These are phyloP conservation scores for Ormosia emarginata DNA, from an alignment of 306 rosid species.

Conservation along the genomic window DNA sequence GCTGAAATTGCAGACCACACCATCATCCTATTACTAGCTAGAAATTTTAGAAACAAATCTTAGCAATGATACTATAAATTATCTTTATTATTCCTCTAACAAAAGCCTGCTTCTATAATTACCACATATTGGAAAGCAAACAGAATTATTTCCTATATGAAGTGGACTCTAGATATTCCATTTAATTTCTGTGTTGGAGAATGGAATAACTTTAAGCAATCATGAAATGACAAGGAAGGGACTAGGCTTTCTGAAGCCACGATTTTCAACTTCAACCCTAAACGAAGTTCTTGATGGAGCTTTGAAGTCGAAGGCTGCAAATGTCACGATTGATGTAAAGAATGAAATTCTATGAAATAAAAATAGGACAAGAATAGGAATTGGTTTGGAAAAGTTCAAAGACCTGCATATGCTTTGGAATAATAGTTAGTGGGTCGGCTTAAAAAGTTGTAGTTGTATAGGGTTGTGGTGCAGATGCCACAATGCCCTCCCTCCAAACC, in stretches of 20 bases:
- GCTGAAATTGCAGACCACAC: background rate
- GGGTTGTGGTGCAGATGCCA: background rate
- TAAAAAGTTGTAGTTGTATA: background rate
- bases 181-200: background rate
- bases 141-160: background rate
- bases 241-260: background rate
- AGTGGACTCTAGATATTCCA: background rate
- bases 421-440: slow-evolving; percentile 10
- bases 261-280: background rate
- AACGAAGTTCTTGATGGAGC: background rate
- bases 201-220: background rate
- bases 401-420: background rate
- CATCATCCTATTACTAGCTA: background rate
- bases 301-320: too few relatives aligned
- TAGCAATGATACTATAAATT: background rate
- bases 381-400: background rate
- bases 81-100: background rate
- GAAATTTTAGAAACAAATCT: background rate
- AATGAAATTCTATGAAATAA: background rate
- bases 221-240: background rate
- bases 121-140: background rate
- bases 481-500: background rate
- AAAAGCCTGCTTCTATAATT: background rate
- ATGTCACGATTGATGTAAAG: background rate
- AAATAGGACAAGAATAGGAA: background rate